These are phyloP conservation scores for Pythium phragmitis DNA, from an alignment of 352 stramenopile genomes.

Conservation along the genomic window DNA sequence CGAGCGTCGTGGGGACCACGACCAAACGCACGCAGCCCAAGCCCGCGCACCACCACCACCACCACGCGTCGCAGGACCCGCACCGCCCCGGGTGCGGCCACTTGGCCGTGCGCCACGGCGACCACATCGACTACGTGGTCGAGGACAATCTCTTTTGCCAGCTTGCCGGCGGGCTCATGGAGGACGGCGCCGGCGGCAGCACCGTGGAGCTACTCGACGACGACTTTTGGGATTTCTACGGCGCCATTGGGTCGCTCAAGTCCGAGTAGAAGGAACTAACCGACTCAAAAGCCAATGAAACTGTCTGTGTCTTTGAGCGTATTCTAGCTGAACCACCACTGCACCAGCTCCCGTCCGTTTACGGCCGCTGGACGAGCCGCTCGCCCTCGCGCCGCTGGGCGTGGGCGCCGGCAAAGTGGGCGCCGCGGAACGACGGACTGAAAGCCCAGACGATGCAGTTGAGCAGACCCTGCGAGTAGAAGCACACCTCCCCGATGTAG, in stretches of 20 bases:
- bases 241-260: constrained; percentile 60
- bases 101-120: constrained; percentile 65
- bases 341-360: background rate
- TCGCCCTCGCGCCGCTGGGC: constrained; percentile 19
- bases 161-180: constrained; percentile 45
- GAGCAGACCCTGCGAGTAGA: constrained; percentile 38
- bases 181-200: constrained; percentile 34
- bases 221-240: constrained; percentile 85
- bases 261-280: constrained; percentile 22
- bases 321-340: background rate
- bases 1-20: constrained; percentile 11
- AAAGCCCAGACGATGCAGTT: constrained; percentile 37
- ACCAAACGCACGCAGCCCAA: background rate
- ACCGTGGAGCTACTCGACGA: constrained; percentile 69
- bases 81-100: constrained; percentile 73
- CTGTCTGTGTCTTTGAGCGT: no score
- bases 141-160: constrained; percentile 81
- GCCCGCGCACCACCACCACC: constrained; percentile 4
- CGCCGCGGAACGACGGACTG: constrained; percentile 24
- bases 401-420: constrained; percentile 14
- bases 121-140: constrained; percentile 85
- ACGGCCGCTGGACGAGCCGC: constrained; percentile 20
- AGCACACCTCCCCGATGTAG: constrained; percentile 36
- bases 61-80: constrained; percentile 33
- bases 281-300: background rate